Evolutionary conservation across 768 basidiomycete genomes (phyloP), one percentile per base, ranked within the genome.

Genomic region (Hygrocybe coccinea): DNA sequence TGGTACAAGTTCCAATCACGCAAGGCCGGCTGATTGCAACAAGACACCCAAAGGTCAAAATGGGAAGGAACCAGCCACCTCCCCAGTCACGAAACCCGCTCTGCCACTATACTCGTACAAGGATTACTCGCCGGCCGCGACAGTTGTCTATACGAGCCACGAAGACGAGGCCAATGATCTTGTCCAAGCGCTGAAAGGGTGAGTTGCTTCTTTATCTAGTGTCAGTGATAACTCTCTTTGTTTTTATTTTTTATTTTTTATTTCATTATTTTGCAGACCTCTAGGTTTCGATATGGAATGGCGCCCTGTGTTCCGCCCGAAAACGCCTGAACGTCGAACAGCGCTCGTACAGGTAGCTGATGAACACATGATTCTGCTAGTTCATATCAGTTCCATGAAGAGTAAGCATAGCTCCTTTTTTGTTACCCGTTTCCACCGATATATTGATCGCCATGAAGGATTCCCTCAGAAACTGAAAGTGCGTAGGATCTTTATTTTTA

Each of bases 221-320:
- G n/a, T n/a, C n/a, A n/a, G n/a, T n/a, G n/a, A n/a, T n/a, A n/a
- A n/a, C n/a, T n/a, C n/a, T n/a, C n/a, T n/a, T n/a, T n/a, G n/a
- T n/a, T n/a, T n/a, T n/a, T n/a, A n/a, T n/a, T n/a, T n/a, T n/a
- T n/a, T n/a, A n/a, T n/a, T n/a, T n/a, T n/a, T n/a, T n/a, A n/a
- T n/a, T n/a, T n/a, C n/a, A 17, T 29, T 29, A 8, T 29, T 15
- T 46, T 33, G 2, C 45, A 68, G 65, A 12, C 65, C 71, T n/a
- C 29, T 73, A 19, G 69, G 67, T 11, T 62, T 71, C 34, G 71
- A 73, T 55, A 62, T 71, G 44, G 71, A 73, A 55, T 73, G 71
- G 71, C 64, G 66, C 24, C 67, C 68, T 36, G 50, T 65, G 17
- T 63, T 54, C 15, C 19, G 49, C 1, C 50, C 56, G 3, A 22